Evolutionary conservation across 2,329 filamentous ascomycete species (phyloP).

Genomic region (Fusarium graminum): DNA sequence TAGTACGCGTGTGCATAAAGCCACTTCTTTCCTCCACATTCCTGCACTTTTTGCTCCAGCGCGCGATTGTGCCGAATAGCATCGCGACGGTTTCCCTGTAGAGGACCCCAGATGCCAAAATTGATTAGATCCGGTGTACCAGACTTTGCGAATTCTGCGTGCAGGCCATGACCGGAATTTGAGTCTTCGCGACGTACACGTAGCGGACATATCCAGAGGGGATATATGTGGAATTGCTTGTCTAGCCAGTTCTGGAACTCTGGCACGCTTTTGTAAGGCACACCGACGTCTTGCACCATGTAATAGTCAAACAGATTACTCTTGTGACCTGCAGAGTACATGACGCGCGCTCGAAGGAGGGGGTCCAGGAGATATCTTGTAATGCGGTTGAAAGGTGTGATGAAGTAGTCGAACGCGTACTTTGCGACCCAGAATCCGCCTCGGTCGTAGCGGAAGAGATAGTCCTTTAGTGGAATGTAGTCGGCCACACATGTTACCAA

Average conservation of each 20-base stretch:
- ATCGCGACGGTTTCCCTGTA: slow-evolving; percentile 56
- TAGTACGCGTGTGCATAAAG: slow-evolving; percentile 79
- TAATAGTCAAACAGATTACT: slow-evolving; percentile 71
- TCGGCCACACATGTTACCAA: slow-evolving; percentile 56
- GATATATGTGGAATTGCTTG: slow-evolving; percentile 61
- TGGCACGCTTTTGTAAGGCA: slow-evolving; percentile 59
- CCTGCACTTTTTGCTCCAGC: slow-evolving; percentile 70
- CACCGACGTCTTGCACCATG: slow-evolving; percentile 74
- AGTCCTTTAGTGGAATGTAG: slow-evolving; percentile 72
- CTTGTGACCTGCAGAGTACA: slow-evolving; percentile 75
- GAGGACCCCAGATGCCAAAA: slow-evolving; percentile 73
- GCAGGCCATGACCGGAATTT: slow-evolving; percentile 61
- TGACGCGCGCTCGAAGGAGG: slow-evolving; percentile 72
- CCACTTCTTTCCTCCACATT: slow-evolving; percentile 75
- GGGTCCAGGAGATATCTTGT: slow-evolving; percentile 72
- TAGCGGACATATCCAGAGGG: slow-evolving; percentile 69
- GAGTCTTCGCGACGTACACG: slow-evolving; percentile 58
- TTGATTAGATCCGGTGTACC: slow-evolving; percentile 64
- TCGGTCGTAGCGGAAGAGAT: slow-evolving; percentile 78
- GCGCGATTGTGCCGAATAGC: slow-evolving; percentile 69
- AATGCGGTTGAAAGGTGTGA: slow-evolving; percentile 72
- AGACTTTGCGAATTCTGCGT: slow-evolving; percentile 60
- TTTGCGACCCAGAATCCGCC: slow-evolving; percentile 76
- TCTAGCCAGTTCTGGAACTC: slow-evolving; percentile 65
- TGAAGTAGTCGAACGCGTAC: slow-evolving; percentile 74